Evolutionary conservation across 2,329 filamentous ascomycete species (phyloP), one percentile per base, ranked within the genome.

Genomic region (Periconia macrospinosa): DNA sequence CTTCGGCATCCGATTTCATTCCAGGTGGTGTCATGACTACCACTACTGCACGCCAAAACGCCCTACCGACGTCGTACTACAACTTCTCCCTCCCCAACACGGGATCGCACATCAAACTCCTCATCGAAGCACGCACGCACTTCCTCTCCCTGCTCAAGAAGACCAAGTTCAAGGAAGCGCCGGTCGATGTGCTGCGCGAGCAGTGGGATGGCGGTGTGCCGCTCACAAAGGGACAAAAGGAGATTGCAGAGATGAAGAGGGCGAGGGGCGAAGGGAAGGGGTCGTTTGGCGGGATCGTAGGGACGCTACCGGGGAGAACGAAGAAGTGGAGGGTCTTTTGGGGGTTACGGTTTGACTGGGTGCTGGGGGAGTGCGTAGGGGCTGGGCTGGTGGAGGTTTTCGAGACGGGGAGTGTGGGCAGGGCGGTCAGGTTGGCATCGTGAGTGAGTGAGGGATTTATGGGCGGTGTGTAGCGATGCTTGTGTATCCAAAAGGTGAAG

Each of bases 341-440:
- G 64, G 89, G 89, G 0, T 71, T 91, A 55, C 75, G 81, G 42
- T 92, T 91, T 71, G 82, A 87, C 54, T 92, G 87, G 86, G 79
- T 89, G 15, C 68, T 92, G 41, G 85, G 83, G 41, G 88, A 91
- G 70, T 88, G 87, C 42, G 79, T 90, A 20, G 89, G 88, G 0
- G 79, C 85, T 27, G 89, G 89, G 1, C 66, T 87, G 15, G 81
- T 91, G 3, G 89, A 92, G 72, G 75, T 90, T 14, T 92, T 92
- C 69, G 84, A 90, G 65, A 92, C 89, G 13, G 80, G 86, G 14
- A 88, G 84, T 62, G 87, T 91, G n/a, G 89, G 89, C 1, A 79
- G 82, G 55, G 89, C 84, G 11, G 81, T 90, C 1, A 67, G 76
- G 50, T 60, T 52, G 6, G 23, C 42, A 8, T 27, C 23, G 23